Percentiles rank a stretch among this genome's conserved stretches.
These are phyloP conservation scores for Vitis hybrid DNA, from an alignment of 177 flowering plant genomes.

Conservation along the genomic window DNA sequence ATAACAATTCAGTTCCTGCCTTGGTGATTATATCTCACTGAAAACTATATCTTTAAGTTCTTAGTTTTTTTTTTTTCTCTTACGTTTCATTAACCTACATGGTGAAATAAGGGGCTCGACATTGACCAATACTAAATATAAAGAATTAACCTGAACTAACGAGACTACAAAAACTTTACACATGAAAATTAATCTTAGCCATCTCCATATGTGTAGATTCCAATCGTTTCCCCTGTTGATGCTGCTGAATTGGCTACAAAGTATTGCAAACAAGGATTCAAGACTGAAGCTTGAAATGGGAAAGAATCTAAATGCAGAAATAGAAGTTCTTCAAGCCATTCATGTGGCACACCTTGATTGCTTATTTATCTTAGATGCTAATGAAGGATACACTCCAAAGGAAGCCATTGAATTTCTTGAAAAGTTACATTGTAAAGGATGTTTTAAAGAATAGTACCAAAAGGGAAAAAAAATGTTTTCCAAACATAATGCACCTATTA, in stretches of 20 bases:
- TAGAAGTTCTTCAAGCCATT: conserved; percentile 82
- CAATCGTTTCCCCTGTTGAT: conserved; percentile 72
- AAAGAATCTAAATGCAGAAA: conserved; percentile 68
- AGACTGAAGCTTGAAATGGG: conserved; percentile 91
- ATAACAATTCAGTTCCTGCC: conserved; percentile 43
- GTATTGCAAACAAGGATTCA: conserved; percentile 72
- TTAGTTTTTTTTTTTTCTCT: not conserved
- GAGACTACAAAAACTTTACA: not conserved
- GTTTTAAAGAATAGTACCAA: too few species aligned
- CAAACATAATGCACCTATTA: not conserved
- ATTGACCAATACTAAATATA: too few species aligned
- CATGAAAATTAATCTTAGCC: conserved; percentile 3
- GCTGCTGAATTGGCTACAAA: conserved; percentile 68
- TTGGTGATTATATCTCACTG: not conserved
- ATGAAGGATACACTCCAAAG: conserved; percentile 71
- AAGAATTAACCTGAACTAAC: too few species aligned
- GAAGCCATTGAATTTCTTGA: conserved; percentile 83
- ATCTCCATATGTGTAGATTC: conserved; percentile 59
- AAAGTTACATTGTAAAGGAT: conserved; percentile 56
- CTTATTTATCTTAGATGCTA: conserved; percentile 82
- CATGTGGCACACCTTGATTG: conserved; percentile 65
- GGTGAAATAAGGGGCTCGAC: too few species aligned
- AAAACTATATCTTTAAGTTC: not conserved
- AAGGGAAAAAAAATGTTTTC: too few species aligned
- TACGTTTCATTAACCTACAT: too few species aligned